Conservation (phyloP, 2,329 filamentous ascomycete genomes). For the Claviceps lovelessii region DNA sequence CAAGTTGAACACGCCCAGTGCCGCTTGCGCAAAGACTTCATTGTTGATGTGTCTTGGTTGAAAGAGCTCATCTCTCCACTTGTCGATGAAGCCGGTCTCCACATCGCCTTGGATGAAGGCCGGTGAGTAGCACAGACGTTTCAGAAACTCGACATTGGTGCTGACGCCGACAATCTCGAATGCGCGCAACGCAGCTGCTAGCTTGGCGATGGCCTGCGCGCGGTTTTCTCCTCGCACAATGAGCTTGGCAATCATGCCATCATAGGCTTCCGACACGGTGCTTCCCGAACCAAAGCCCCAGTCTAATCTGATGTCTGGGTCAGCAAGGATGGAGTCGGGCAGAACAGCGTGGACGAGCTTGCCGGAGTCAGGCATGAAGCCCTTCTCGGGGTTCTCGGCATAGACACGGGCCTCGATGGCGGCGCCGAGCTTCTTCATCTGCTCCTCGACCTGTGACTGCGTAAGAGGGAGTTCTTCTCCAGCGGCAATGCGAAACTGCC, state of each 20-base stretch:
- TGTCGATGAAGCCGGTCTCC: conserved; percentile 92
- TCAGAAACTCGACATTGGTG: conserved; percentile 95
- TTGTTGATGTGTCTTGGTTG: conserved; percentile 42
- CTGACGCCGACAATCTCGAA: conserved; percentile 88
- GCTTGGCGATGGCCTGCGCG: conserved; percentile 66
- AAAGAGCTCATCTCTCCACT: conserved; percentile 71
- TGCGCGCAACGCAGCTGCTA: conserved; percentile 64
- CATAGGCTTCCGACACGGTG: conserved; percentile 85
- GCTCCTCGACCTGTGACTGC: conserved; percentile 51
- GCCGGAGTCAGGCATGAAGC: conserved; percentile 90
- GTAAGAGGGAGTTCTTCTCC: conserved; percentile 42
- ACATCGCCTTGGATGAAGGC: conserved; percentile 80
- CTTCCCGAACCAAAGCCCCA: conserved; percentile 86
- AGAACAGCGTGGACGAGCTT: conserved; percentile 70
- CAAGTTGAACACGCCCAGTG: conserved; percentile 54
- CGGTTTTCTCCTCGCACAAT: conserved; percentile 75
- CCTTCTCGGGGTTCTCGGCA: conserved; percentile 81
- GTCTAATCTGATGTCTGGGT: conserved; percentile 72
- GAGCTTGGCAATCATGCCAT: conserved; percentile 97
- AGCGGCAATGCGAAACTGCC: conserved; percentile 71
- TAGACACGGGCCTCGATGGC: conserved; percentile 96
- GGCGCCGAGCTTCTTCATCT: conserved; percentile 63
- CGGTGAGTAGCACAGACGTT: conserved; percentile 65
- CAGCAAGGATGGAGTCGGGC: conserved; percentile 43
- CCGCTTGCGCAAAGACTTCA: conserved; percentile 77